Evolutionary conservation across 257 asterid genomes (phyloP).

Genomic region (Solanum sejunctum): DNA sequence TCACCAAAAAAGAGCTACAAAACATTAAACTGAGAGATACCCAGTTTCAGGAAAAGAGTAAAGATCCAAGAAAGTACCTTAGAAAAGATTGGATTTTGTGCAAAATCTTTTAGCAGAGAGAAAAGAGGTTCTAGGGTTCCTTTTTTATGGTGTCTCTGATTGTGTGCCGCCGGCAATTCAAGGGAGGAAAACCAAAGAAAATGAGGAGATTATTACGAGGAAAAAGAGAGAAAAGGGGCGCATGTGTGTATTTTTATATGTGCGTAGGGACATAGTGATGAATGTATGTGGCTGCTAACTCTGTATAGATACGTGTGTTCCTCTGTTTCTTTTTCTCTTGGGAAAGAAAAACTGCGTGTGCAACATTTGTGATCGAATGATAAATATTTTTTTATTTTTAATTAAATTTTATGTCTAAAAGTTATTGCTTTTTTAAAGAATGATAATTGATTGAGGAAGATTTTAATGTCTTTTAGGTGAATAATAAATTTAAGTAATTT

Average conservation of each 20-base stretch:
- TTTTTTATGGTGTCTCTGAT: neutral
- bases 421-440: neutral
- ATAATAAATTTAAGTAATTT: no score
- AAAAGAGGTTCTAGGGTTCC: neutral
- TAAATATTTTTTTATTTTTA: neutral
- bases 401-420: no score
- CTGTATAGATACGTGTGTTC: neutral
- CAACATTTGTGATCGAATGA: rapidly evolving
- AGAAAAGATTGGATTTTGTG: neutral
- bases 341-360: neutral
- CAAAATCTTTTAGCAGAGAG: neutral
- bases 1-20: neutral
- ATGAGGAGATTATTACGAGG: neutral
- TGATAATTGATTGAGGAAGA: no score
- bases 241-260: neutral
- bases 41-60: neutral
- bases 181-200: neutral
- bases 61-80: neutral
- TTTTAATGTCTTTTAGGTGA: no score
- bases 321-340: neutral
- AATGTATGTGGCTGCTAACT: neutral
- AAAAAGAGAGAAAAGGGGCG: neutral
- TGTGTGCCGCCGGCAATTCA: slow-evolving; percentile 15
- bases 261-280: neutral
- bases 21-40: neutral